These are phyloP conservation scores for Ustilago shanxiensis DNA, from an alignment of 1,284 basidiomycete species.

Conservation along the genomic window DNA sequence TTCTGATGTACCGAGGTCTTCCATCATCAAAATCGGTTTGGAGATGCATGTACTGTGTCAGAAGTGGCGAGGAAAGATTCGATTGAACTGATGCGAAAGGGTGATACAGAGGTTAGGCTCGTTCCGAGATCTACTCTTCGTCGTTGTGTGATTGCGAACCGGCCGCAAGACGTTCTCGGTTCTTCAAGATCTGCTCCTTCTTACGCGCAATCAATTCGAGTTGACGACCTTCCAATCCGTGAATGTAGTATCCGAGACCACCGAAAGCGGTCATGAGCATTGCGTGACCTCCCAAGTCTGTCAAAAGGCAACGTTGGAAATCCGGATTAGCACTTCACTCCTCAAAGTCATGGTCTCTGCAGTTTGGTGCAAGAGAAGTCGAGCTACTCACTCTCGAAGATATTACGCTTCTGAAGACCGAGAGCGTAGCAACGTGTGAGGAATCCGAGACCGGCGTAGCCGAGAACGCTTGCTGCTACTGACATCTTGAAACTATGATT, in stretches of 20 bases:
- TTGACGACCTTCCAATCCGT: constrained; percentile 65
- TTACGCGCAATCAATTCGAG: constrained; percentile 56
- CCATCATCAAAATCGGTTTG: too few species aligned
- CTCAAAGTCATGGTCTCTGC: not conserved
- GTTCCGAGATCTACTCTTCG: constrained; percentile 25
- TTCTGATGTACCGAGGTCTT: too few species aligned
- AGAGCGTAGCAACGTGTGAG: constrained; percentile 68
- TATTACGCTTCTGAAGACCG: constrained; percentile 68
- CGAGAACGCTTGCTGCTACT: constrained; percentile 63
- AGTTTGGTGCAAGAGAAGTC: not conserved
- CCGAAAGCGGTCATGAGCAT: constrained; percentile 64
- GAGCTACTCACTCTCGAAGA: constrained; percentile 66
- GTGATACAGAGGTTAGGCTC: not conserved
- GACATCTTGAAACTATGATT: constrained; percentile 19
- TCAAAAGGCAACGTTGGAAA: not conserved
- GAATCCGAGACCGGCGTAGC: constrained; percentile 67
- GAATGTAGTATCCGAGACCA: constrained; percentile 64
- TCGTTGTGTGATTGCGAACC: constrained; percentile 13
- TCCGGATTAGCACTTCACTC: not conserved
- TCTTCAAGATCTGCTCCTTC: constrained; percentile 66
- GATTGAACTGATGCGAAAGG: not conserved
- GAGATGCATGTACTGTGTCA: too few species aligned
- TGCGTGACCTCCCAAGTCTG: constrained; percentile 67
- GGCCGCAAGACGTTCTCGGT: constrained; percentile 41
- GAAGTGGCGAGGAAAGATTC: not conserved